Evolutionary conservation across 257 asterid species (phyloP), one percentile per base, ranked within the genome.

Genomic region (Solanum infundibuliforme): DNA sequence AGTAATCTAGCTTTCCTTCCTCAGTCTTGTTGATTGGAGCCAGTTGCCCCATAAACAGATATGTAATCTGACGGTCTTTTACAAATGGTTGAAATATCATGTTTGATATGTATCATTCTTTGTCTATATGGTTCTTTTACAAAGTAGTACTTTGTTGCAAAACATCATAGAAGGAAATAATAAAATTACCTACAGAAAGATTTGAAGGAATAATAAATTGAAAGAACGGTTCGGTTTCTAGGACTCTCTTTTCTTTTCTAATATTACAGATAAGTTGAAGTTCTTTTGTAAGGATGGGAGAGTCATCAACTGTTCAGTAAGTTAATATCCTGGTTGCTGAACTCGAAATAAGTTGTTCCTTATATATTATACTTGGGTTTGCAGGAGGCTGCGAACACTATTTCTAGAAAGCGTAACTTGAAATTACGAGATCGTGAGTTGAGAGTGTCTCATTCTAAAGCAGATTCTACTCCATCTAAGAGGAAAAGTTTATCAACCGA

Each of bases 401-500:
- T 91, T 32, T 72, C 91, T 38, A 93, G 88, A 89, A 93, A 85
- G 72, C 98, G 88, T 68, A 88, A 90, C 85, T 75, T 96, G 93
- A 90, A 85, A 94, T 89, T 96, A 31, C 95, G 97, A 65, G 93
- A 92, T 89, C 98, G 98, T 52, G 98, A 93, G 88, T 91, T 97
- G 31, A 92, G 99, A 91, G 90, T 97, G 6, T 92, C 93, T 89
- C 95, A 90, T 87, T 92, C 96, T 77, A 94, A 93, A 92, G 71
- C 92, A 87, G 90, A 46, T 36, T 81, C 90, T 86, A 90, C 95
- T 66, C 92, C 94, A 41, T 62, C 90, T 16, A 94, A 93, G 91
- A 92, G 93, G 85, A 92, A 89, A 87, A 87, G 52, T 77, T 20
- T 93, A 43, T 85, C 92, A 48, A 90, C 85, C 73, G 87, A 91